Evolutionary conservation across 78 protist species (phyloP).

Genomic region (Speleostelium caveatum): DNA sequence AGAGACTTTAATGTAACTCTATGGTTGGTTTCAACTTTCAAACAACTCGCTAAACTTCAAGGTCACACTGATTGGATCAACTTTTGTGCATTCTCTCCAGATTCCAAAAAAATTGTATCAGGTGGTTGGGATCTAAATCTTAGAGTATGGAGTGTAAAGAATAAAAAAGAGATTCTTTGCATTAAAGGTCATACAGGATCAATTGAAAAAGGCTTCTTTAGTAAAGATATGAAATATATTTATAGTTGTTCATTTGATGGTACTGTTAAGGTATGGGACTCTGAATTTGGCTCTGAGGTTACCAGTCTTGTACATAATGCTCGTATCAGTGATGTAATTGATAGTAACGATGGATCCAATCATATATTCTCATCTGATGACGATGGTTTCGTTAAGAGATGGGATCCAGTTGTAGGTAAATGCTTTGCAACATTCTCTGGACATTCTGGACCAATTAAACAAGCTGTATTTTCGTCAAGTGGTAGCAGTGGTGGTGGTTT

Average conservation of each 20-base stretch:
- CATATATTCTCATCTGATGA: slow-evolving; percentile 61
- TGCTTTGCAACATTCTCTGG: slow-evolving; percentile 71
- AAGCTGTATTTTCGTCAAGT: slow-evolving; percentile 15
- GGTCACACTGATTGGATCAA: slow-evolving; percentile 86
- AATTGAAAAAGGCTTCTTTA: slow-evolving; percentile 57
- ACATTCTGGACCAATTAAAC: slow-evolving; percentile 60
- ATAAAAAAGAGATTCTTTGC: slow-evolving; percentile 15
- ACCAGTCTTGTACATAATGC: slow-evolving; percentile 53
- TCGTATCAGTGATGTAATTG: slow-evolving; percentile 57
- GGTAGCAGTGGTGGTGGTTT: neutral
- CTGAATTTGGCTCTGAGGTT: slow-evolving; percentile 63
- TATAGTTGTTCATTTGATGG: slow-evolving; percentile 69
- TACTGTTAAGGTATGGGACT: slow-evolving; percentile 79
- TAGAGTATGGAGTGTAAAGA: slow-evolving; percentile 70
- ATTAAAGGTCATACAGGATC: slow-evolving; percentile 78
- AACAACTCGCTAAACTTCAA: slow-evolving; percentile 5
- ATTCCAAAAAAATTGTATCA: slow-evolving; percentile 40
- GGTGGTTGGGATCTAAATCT: slow-evolving; percentile 81
- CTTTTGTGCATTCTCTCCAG: slow-evolving; percentile 58
- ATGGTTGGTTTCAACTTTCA: slow-evolving; percentile 14
- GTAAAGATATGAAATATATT: slow-evolving; percentile 22
- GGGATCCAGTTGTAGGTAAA: slow-evolving; percentile 69
- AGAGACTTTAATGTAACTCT: slow-evolving; percentile 65
- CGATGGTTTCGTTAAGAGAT: slow-evolving; percentile 61
- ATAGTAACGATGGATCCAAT: neutral